phyloP scores from a whole-genome alignment of 805 yeast genomes.

The Priceomyces medius region DNA sequence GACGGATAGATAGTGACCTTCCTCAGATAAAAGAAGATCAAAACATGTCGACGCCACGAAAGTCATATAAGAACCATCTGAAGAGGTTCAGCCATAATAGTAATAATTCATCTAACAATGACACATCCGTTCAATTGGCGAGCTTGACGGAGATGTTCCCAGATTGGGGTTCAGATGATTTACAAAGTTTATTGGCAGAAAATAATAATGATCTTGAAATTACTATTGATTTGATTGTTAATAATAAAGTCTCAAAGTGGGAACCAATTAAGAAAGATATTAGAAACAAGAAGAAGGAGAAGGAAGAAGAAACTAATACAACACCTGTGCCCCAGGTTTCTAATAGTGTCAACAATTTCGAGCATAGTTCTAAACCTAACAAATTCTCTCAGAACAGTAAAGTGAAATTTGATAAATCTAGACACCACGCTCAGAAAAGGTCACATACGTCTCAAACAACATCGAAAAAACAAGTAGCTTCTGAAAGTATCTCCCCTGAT shows the following conservation, averaged over 20 bases:
- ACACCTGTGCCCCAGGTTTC: slow-evolving; percentile 5
- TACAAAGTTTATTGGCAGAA: slow-evolving; percentile 72
- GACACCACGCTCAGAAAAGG: slow-evolving; percentile 10
- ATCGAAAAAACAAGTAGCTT: slow-evolving; percentile 7
- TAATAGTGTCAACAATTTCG: slow-evolving; percentile 16
- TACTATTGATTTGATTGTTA: slow-evolving; percentile 83
- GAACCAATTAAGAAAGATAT: slow-evolving; percentile 84
- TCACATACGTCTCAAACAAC: slow-evolving; percentile 11
- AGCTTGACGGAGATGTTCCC: slow-evolving; percentile 86
- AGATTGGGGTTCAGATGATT: slow-evolving; percentile 89
- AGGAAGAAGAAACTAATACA: slow-evolving; percentile 16
- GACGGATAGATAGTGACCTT: slow-evolving; percentile 8
- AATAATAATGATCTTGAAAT: slow-evolving; percentile 69
- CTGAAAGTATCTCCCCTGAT: slow-evolving; percentile 9
- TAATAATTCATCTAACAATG: slow-evolving; percentile 11
- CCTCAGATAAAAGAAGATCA: slow-evolving; percentile 5
- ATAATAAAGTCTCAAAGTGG: slow-evolving; percentile 90
- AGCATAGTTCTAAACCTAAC: slow-evolving; percentile 11
- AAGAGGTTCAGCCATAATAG: slow-evolving; percentile 38
- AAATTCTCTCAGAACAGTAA: slow-evolving; percentile 9
- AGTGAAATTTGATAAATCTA: slow-evolving; percentile 12
- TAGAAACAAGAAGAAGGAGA: slow-evolving; percentile 42
- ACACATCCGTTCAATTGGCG: slow-evolving; percentile 37
- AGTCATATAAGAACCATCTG: slow-evolving; percentile 46
- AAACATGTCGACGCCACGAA: slow-evolving; percentile 31